Evolutionary conservation across 192 early-diverging fungal species (phyloP).

Genomic region (Entomortierella parvispora): DNA sequence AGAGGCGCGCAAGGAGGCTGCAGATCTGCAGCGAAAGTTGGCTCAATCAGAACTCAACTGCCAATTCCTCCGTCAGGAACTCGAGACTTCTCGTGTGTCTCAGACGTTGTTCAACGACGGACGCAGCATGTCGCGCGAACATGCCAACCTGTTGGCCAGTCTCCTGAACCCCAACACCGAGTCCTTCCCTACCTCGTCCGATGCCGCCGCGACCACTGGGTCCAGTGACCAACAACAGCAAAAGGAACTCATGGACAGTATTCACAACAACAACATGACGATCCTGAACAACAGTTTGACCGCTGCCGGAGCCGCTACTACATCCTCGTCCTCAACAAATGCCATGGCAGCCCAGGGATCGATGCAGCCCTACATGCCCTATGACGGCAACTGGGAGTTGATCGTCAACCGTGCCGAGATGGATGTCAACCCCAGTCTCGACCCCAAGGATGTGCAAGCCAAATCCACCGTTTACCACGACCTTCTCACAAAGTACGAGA

Average conservation of each 20-base stretch:
- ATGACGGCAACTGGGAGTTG: slow-evolving; percentile 43
- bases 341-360: slow-evolving; percentile 10
- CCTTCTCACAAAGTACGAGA: slow-evolving; percentile 34
- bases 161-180: slow-evolving; percentile 49
- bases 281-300: slow-evolving; percentile 41
- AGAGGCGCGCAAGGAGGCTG: slow-evolving; percentile 61
- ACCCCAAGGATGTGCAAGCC: slow-evolving; percentile 38
- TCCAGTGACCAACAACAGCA: slow-evolving; percentile 24
- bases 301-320: slow-evolving; percentile 1
- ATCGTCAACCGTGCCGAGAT: slow-evolving; percentile 45
- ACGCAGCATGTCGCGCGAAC: slow-evolving; percentile 31
- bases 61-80: slow-evolving; percentile 40
- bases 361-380: slow-evolving; percentile 41
- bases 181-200: slow-evolving; percentile 39
- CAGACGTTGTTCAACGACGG: slow-evolving; percentile 47
- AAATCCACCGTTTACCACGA: slow-evolving; percentile 23
- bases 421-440: slow-evolving; percentile 29
- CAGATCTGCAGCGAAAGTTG: slow-evolving; percentile 58
- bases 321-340: not conserved
- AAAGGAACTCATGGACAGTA: slow-evolving; percentile 45
- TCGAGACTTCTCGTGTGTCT: slow-evolving; percentile 40
- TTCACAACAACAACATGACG: slow-evolving; percentile 48
- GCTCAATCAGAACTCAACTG: slow-evolving; percentile 43
- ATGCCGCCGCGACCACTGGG: not conserved
- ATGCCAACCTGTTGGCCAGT: slow-evolving; percentile 46